Evolutionary conservation across 2,329 filamentous ascomycete genomes (phyloP), one percentile per base, ranked within the genome.

Genomic region (Ceratocystis huliohia): DNA sequence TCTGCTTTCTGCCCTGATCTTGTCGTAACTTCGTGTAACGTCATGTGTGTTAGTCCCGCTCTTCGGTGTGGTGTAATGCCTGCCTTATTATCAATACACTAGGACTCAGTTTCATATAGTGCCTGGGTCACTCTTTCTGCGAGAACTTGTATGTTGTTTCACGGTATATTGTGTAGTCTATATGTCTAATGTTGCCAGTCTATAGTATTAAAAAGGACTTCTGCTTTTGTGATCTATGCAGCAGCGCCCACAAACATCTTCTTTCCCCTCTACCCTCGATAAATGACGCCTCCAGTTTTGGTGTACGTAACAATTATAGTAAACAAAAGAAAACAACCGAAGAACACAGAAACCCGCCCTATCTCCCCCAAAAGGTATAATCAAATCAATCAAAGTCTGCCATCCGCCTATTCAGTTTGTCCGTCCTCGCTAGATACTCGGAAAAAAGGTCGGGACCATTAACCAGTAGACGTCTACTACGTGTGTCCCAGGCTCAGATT

Each of bases 181-280:
- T 66, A 63, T 63, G 65, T 66, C 65, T 66, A 66, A 48, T 66
- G 59, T 66, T 66, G 53, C 20, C 61, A 66, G 65, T 66, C 65
- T 66, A 66, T 57, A 57, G 53, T 57, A 57, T 66, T 66, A 66
- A 66, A 66, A 66, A 48, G 62, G 44, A 64, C 28, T 28, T 57
- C 61, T 17, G 37, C 61, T 63, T 48, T 28, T 66, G 41, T 59
- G 22, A 66, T 66, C 25, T 62, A 37, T 45, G 46, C 57, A 57
- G 45, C n/a, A 28, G 59, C 48, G 22, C 8, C 50, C 57, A 44
- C 48, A 30, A 57, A 41, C 37, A 41, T 41, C 37, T 30, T 25
- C 53, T n/a, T 30, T 56, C 50, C 20, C 25, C 28, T 25, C 48
- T 3, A 17, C 53, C 20, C 25, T 13, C 53, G 20, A 28, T 33